Evolutionary conservation across 2,329 filamentous ascomycete genomes (phyloP), one percentile per base, ranked within the genome.

Genomic region (Colletotrichum sp.): DNA sequence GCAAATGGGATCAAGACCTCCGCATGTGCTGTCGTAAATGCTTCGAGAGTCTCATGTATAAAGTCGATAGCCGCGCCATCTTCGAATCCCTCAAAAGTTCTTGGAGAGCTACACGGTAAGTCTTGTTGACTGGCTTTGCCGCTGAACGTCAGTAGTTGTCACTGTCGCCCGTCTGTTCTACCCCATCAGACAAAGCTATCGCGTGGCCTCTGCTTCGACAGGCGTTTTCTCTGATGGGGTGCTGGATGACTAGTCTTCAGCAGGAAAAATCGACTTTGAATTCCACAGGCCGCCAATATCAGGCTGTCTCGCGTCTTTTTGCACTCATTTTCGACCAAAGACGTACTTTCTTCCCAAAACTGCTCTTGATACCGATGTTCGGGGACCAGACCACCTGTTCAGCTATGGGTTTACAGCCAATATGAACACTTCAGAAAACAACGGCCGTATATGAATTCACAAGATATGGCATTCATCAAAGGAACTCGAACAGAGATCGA

Each of bases 131-230:
- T 44, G 36, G 16, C 8, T 2, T 10, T n/a, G 8, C 4, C 36
- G 16, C 1, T 1, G 5, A n/a, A 44, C 1, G 10, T 44, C 5
- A 3, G 16, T 44, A 44, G 8, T 44, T 44, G 36, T 44, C 36
- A 44, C 16, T 18, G 36, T 1, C 0, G 0, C 36, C 16, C 1
- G 16, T 18, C 16, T 44, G 10, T 44, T 10, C 1, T 44, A 44
- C 5, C 16, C 5, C 36, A 44, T 44, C 16, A 10, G 36, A 18
- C 36, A 44, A 44, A 5, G 0, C 5, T 44, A 1, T 10, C 0
- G 16, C 36, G 24, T 26, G 36, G 16, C 16, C 8, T 44, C 36
- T 44, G 16, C 36, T 10, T 44, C 16, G 36, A 18, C 24, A 26
- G 24, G 24, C 24, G 24, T 26, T 26, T 26, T 26, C 24, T 26